These are phyloP conservation scores for Cytospora paraplurivora DNA, from an alignment of 2,329 filamentous ascomycete genomes.

Conservation along the genomic window DNA sequence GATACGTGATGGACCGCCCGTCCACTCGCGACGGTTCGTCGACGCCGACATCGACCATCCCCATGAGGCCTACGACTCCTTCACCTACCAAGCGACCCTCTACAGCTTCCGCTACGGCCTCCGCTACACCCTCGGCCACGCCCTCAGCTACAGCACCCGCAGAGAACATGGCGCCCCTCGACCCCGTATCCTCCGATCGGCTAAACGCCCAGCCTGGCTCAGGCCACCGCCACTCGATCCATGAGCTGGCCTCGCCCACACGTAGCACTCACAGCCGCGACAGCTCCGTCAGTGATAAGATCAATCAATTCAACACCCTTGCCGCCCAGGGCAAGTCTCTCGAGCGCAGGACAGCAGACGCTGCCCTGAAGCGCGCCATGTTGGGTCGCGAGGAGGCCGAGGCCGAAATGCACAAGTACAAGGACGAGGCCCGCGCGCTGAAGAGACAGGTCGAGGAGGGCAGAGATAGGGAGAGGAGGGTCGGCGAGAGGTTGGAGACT, in stretches of 20 bases:
- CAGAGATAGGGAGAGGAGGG: slow-evolving; percentile 65
- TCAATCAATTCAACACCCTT: slow-evolving; percentile 73
- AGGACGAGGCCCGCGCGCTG: slow-evolving; percentile 60
- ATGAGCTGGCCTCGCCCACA: slow-evolving; percentile 40
- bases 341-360: slow-evolving; percentile 66
- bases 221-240: slow-evolving; percentile 28
- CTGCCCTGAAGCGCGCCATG: slow-evolving; percentile 66
- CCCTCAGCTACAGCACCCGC: background rate
- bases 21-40: slow-evolving; percentile 19
- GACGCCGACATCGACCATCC: slow-evolving; percentile 19
- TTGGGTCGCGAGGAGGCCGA: slow-evolving; percentile 72
- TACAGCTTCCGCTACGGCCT: background rate
- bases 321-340: slow-evolving; percentile 60
- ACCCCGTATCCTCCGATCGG: slow-evolving; percentile 64
- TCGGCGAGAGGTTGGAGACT: slow-evolving; percentile 67
- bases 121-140: no score
- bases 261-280: slow-evolving; percentile 51
- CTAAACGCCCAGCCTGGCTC: slow-evolving; percentile 54
- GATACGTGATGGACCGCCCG: slow-evolving; percentile 23
- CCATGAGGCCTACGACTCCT: slow-evolving; percentile 3
- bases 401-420: slow-evolving; percentile 63
- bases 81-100: slow-evolving; percentile 23
- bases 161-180: slow-evolving; percentile 49
- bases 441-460: slow-evolving; percentile 65
- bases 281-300: slow-evolving; percentile 66